A percentile compares a stretch with the other conserved stretches of the same genome.
phyloP scores from a whole-genome alignment of 1,284 basidiomycete genomes.

The Earliella scabrosa region DNA sequence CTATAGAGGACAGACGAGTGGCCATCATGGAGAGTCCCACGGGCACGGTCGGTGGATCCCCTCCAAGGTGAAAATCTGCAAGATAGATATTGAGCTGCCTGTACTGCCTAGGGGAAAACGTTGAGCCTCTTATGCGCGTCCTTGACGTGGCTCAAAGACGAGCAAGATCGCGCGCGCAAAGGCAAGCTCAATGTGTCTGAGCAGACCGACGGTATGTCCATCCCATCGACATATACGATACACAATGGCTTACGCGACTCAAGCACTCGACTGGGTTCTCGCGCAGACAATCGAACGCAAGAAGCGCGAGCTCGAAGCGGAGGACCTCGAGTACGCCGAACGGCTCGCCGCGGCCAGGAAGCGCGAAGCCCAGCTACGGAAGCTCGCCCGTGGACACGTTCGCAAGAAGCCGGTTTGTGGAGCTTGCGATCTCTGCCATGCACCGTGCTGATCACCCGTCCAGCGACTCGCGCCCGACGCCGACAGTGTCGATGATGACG shows the following conservation, averaged over 20 bases:
- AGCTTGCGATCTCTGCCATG: background rate
- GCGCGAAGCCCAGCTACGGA: conserved; percentile 48
- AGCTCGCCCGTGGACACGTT: conserved; percentile 41
- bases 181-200: conserved; percentile 54
- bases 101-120: conserved; percentile 72
- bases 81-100: conserved; percentile 4
- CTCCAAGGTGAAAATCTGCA: background rate
- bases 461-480: conserved; percentile 3
- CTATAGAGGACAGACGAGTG: conserved; percentile 78
- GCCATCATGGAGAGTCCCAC: conserved; percentile 89
- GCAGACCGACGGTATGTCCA: conserved; percentile 39
- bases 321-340: conserved; percentile 66
- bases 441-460: background rate
- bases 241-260: background rate
- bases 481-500: conserved; percentile 11
- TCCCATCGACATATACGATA: background rate
- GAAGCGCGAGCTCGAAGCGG: conserved; percentile 64
- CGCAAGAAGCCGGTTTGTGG: conserved; percentile 61
- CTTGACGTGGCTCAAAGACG: conserved; percentile 80
- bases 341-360: conserved; percentile 63
- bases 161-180: conserved; percentile 67
- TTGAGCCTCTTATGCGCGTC: conserved; percentile 83
- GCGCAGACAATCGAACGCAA: conserved; percentile 73
- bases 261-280: conserved; percentile 83
- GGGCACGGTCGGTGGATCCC: conserved; percentile 61